Evolutionary conservation across 2,329 filamentous ascomycete genomes (phyloP).

Genomic region (Cladophialophora exuberans): DNA sequence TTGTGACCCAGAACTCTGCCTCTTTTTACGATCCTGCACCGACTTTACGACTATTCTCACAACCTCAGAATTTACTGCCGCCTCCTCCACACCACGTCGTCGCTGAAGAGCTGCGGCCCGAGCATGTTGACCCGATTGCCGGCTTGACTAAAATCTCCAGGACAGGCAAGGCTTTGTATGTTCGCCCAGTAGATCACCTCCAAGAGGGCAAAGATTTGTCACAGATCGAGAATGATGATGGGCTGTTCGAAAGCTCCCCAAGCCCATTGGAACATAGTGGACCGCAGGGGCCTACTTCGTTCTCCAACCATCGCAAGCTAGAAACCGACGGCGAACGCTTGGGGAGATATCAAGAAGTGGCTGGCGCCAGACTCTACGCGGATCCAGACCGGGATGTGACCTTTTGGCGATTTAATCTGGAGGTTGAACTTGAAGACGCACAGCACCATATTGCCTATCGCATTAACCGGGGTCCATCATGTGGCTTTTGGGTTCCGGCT

Average conservation of each 20-base stretch:
- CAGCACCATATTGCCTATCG: constrained; percentile 92
- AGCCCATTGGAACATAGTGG: constrained; percentile 47
- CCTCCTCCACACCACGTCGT: constrained; percentile 73
- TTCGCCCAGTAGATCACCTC: constrained; percentile 84
- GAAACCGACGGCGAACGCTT: constrained; percentile 74
- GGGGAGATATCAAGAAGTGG: constrained; percentile 80
- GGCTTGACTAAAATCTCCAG: constrained; percentile 84
- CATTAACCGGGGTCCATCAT: constrained; percentile 86
- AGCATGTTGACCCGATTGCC: constrained; percentile 87
- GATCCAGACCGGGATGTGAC: constrained; percentile 85
- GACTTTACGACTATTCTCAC: constrained; percentile 79
- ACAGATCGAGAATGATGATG: constrained; percentile 74
- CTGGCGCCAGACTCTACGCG: constrained; percentile 78
- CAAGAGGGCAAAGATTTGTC: constrained; percentile 79
- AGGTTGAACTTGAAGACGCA: constrained; percentile 77
- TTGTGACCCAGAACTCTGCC: constrained; percentile 82
- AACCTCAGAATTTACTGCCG: constrained; percentile 79
- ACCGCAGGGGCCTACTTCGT: constrained; percentile 41
- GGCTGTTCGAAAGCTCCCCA: constrained; percentile 73
- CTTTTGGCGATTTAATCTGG: constrained; percentile 96
- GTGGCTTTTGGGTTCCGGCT: constrained; percentile 93
- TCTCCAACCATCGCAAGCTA: constrained; percentile 50
- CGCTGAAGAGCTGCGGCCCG: constrained; percentile 67
- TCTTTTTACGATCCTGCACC: constrained; percentile 82
- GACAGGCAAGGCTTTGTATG: constrained; percentile 82